A percentile compares a stretch with the other conserved stretches of the same genome.
Conservation (phyloP, 768 basidiomycete species). For the Rubroboletus satanas region DNA sequence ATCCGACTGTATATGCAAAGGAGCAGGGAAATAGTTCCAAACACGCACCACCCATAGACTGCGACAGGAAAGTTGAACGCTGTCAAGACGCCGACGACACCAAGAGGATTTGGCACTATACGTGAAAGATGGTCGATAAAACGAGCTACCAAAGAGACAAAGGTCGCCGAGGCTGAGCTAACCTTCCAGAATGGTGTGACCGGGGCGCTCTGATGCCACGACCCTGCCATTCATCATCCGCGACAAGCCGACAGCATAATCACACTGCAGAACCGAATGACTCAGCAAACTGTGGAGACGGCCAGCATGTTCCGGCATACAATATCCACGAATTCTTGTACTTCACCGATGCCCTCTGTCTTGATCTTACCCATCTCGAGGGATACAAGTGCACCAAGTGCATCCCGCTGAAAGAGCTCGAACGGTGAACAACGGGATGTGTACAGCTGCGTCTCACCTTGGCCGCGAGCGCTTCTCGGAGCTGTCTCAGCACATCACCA, state of each 20-base stretch:
- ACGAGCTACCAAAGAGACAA: neutral
- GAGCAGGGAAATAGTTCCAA: neutral
- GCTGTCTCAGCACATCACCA: slow-evolving; percentile 85
- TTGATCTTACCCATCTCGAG: slow-evolving; percentile 91
- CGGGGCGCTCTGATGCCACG: slow-evolving; percentile 83
- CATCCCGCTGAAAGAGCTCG: slow-evolving; percentile 52
- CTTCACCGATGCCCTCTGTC: slow-evolving; percentile 88
- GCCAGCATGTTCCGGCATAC: slow-evolving; percentile 44
- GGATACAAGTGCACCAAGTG: slow-evolving; percentile 77
- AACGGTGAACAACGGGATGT: slow-evolving; percentile 8
- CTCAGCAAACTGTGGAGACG: slow-evolving; percentile 3
- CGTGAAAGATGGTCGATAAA: slow-evolving; percentile 13
- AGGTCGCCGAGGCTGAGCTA: neutral
- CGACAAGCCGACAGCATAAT: slow-evolving; percentile 90
- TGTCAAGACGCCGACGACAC: slow-evolving; percentile 69
- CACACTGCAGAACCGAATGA: slow-evolving; percentile 53
- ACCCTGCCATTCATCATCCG: slow-evolving; percentile 93
- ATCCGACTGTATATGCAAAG: slow-evolving; percentile 2
- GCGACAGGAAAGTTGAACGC: slow-evolving; percentile 98
- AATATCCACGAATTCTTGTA: slow-evolving; percentile 93
- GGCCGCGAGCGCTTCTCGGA: slow-evolving; percentile 71
- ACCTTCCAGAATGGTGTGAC: slow-evolving; percentile 91
- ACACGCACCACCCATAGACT: slow-evolving; percentile 78
- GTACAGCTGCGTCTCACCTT: slow-evolving; percentile 48
- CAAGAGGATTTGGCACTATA: slow-evolving; percentile 86